Evolutionary conservation across 257 asterid genomes (phyloP).

Genomic region (Solanum rostratum): DNA sequence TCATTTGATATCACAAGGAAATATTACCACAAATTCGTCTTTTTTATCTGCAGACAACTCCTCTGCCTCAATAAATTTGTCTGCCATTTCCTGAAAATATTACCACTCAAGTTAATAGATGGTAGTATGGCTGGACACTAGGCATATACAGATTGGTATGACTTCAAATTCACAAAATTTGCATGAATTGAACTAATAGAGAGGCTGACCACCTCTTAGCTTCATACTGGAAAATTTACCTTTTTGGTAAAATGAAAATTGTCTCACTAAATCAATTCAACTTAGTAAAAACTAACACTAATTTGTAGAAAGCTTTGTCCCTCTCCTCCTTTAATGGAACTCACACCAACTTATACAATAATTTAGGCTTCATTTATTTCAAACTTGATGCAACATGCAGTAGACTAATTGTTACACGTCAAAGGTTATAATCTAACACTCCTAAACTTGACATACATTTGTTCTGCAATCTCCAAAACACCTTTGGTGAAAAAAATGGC

Average conservation of each 20-base stretch:
- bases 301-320: neutral
- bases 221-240: neutral
- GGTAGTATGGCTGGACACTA: neutral
- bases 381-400: neutral
- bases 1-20: neutral
- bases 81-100: slow-evolving; percentile 49
- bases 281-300: neutral
- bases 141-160: neutral
- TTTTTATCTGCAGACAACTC: slow-evolving; percentile 58
- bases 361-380: neutral
- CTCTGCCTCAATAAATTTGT: slow-evolving; percentile 60
- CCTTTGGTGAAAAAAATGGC: neutral
- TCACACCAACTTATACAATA: neutral
- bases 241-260: neutral
- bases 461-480: neutral
- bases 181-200: neutral
- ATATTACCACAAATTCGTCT: slow-evolving; percentile 55
- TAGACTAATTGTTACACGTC: neutral
- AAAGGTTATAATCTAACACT: neutral
- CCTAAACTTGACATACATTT: neutral
- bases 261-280: neutral
- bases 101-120: neutral
- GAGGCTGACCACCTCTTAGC: neutral
- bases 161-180: neutral
- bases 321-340: neutral